Evolutionary conservation across 305 asterid species (phyloP).

Genomic region (Solanum aculeatissimum): DNA sequence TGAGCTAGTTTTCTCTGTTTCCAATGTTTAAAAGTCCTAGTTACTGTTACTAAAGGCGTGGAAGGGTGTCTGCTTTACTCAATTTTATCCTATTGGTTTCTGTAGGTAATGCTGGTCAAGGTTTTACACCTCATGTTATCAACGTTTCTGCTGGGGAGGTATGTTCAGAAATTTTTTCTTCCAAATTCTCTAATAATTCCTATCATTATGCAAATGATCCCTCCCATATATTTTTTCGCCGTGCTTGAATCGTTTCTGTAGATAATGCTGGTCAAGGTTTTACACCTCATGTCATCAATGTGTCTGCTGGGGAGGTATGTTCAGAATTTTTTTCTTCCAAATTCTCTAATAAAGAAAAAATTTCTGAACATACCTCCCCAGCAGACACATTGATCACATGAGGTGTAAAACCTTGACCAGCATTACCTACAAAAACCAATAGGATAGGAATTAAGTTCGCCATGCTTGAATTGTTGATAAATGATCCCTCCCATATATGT

Average conservation of each 20-base stretch:
- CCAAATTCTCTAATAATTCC: background rate
- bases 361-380: conserved; percentile 30
- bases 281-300: conserved; percentile 27
- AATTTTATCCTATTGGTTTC: background rate
- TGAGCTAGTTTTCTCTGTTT: background rate
- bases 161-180: conserved; percentile 4
- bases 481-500: background rate
- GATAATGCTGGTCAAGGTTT: conserved; percentile 37
- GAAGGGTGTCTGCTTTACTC: background rate
- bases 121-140: conserved; percentile 31
- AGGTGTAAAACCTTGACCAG: conserved; percentile 34
- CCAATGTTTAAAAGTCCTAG: background rate
- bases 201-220: background rate
- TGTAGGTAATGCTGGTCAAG: conserved; percentile 40
- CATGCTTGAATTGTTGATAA: background rate
- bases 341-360: background rate
- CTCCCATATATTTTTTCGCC: no score
- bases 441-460: background rate
- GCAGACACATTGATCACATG: conserved; percentile 27
- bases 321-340: background rate
- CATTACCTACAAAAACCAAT: conserved; percentile 23
- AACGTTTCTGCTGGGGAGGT: conserved; percentile 37
- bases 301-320: conserved; percentile 40
- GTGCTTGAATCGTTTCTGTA: conserved; percentile 9
- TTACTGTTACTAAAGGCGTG: background rate